phyloP scores from a whole-genome alignment of 345 rosid genomes.

The Eucalyptus rudis region DNA sequence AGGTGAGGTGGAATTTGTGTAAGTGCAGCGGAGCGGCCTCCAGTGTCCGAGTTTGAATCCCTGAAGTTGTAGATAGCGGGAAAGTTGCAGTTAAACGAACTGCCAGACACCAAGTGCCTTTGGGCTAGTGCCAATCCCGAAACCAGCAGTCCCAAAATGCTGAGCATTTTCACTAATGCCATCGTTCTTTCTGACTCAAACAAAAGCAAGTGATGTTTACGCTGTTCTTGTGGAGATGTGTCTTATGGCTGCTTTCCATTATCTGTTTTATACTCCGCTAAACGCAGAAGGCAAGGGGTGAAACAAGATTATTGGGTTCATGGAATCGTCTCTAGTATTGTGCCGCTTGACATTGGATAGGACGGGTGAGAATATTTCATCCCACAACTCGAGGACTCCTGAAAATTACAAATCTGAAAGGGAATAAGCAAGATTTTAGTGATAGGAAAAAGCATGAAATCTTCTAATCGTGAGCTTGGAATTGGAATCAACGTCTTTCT shows the following conservation, averaged over 20 bases:
- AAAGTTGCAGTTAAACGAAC: neutral
- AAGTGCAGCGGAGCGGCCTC: constrained; percentile 31
- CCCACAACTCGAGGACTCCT: neutral
- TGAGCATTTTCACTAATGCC: neutral
- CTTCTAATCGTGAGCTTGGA: neutral
- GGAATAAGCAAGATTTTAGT: neutral
- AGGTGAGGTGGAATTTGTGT: constrained; percentile 18
- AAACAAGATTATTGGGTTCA: neutral
- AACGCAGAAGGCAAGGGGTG: neutral
- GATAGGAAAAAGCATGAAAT: neutral
- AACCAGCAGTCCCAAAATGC: neutral
- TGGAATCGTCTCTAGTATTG: neutral
- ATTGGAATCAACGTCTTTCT: neutral
- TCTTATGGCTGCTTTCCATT: neutral
- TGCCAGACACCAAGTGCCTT: neutral
- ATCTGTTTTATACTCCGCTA: neutral
- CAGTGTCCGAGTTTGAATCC: constrained; percentile 76
- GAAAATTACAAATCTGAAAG: neutral
- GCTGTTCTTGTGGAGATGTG: neutral
- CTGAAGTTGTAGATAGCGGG: constrained; percentile 38
- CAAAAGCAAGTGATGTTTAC: neutral
- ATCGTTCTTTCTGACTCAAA: neutral
- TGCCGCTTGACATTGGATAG: neutral
- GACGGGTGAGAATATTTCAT: neutral
- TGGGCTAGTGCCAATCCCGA: neutral